These are phyloP conservation scores for Phaffomyces opuntiae DNA, from an alignment of 805 yeast species.

Conservation along the genomic window DNA sequence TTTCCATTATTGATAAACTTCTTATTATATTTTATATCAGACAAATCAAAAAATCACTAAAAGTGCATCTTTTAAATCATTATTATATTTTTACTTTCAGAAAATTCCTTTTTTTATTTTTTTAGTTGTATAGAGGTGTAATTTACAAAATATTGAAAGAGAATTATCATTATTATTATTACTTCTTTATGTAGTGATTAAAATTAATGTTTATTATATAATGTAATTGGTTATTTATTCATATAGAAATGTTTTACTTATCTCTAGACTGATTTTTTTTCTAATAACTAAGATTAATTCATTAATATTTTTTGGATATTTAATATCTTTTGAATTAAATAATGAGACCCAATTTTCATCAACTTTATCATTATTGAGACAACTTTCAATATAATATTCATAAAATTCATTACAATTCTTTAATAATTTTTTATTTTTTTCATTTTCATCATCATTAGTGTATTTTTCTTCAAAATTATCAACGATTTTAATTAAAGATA, in stretches of 20 bases:
- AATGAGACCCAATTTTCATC: conserved; percentile 16
- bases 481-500: conserved; percentile 15
- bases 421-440: conserved; percentile 8
- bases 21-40: not conserved
- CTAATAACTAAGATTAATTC: conserved; percentile 15
- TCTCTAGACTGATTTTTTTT: conserved; percentile 19
- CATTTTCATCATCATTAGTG: not conserved
- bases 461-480: conserved; percentile 15
- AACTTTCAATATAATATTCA: conserved; percentile 10
- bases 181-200: no score
- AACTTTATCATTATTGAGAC: not conserved
- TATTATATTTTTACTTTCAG: not conserved
- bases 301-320: conserved; percentile 13
- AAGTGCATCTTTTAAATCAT: not conserved
- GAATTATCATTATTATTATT: not conserved
- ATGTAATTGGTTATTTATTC: not conserved
- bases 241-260: conserved; percentile 19
- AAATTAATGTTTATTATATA: no score
- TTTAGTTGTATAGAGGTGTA: conserved; percentile 1
- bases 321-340: conserved; percentile 13
- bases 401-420: conserved; percentile 17
- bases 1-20: no score
- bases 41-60: not conserved
- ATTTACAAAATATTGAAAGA: conserved; percentile 1
- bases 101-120: not conserved